phyloP scores from a whole-genome alignment of 2,329 filamentous ascomycete genomes.

The Cercospora sesami region DNA sequence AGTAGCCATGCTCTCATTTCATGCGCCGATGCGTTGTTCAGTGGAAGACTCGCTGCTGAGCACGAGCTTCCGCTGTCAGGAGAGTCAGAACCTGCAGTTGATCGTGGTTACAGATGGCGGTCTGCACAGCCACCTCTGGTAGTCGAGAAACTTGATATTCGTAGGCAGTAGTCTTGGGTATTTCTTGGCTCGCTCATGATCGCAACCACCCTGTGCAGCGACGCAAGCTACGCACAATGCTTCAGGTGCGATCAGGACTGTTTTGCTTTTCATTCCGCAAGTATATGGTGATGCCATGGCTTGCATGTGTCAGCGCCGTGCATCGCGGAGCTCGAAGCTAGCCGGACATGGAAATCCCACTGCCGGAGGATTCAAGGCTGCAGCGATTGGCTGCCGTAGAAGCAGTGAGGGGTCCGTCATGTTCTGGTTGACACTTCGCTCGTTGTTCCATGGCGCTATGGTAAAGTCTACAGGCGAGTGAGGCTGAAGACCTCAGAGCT shows the following conservation, averaged over 20 bases:
- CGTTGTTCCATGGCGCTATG: conserved; percentile 5
- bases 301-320: not conserved
- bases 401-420: conserved; percentile 7
- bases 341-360: conserved; percentile 2
- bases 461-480: conserved; percentile 9
- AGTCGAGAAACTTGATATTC: not conserved
- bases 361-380: conserved; percentile 8
- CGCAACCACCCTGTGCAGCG: not conserved
- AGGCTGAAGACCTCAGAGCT: not conserved
- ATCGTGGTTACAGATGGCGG: not conserved
- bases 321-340: conserved; percentile 2
- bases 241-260: not conserved
- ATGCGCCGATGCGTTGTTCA: not conserved
- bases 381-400: not conserved
- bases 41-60: not conserved
- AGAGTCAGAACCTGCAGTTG: not conserved
- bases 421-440: conserved; percentile 11
- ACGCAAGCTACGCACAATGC: not conserved
- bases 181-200: not conserved
- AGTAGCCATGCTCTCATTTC: not conserved
- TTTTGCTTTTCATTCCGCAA: not conserved
- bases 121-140: not conserved
- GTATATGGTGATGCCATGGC: not conserved
- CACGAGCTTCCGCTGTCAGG: not conserved
- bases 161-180: not conserved